Base-by-base conservation (phyloP, 345 rosid species). In the Gossypium bickii region DNA sequence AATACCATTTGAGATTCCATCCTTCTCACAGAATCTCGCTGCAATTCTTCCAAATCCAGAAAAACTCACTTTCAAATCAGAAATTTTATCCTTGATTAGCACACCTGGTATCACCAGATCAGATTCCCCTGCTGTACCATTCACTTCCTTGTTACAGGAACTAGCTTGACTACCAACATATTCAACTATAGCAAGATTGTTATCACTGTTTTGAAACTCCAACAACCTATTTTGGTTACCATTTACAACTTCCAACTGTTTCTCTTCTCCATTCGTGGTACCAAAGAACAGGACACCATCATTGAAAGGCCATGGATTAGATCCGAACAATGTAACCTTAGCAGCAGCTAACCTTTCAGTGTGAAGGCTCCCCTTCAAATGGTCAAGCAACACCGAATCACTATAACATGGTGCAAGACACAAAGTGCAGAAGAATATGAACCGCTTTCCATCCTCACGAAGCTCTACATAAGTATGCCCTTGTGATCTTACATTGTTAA, bases 271-370 rank as follows among this genome's bases (percentile, higher is more conserved):
- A 17, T 51, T 78, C 12, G 85, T 80, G 48, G 67, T 82, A 60
- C 86, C 87, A 79, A 93, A 95, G 89, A 93, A 95, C 77, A 88
- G 85, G 63, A 93, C 84, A 51, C 99, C 98, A 51, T 95, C 98
- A 62, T 81, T 89, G 52, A 95, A 93, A 47, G 99, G 99, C 98
- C 99, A 93, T 0, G 99, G 98, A 59, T 91, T 95, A 1, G 83
- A 81, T 62, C 85, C 85, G 72, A 93, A 77, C 22, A 95, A 91
- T 12, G 99, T 95, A 67, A 84, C 74, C 84, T 80, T 90, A 25
- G 98, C 97, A 52, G 88, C 88, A 49, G 85, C 82, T 52, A 91
- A 79, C 81, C 96, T 93, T 87, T 84, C 87, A 2, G 64, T 76
- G 78, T 95, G 98, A 81, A 89, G 94, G 53, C 79, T 89, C 3